Base-by-base conservation (phyloP, 805 yeast genomes). In the Candida mattraensis region DNA sequence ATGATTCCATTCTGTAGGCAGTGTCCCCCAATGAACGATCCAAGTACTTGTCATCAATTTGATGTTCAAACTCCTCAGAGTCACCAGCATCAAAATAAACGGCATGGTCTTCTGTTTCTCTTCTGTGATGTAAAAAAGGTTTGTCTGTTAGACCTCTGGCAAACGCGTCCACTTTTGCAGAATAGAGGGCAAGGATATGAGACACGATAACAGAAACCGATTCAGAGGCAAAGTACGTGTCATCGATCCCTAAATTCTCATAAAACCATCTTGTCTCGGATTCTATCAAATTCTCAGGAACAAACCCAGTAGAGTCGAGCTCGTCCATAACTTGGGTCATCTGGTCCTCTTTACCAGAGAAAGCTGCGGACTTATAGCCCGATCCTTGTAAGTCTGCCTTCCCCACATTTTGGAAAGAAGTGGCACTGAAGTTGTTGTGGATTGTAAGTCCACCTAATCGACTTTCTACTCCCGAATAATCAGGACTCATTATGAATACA, bases 181-280 rank as follows among this genome's bases (percentile, higher is more conserved):
- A 86, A 63, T 91, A 91, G 36, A 91, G 70, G 7, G 96, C 84
- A 54, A 84, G 84, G 50, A 91, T 86, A 55, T 89, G 88, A 36
- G 82, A 75, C 12, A 86, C 89, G 48, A 91, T 84, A 42, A 82
- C 85, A 35, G 74, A 78, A 10, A 89, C 83, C 5, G 85, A 68
- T 56, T 91, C 96, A 45, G 83, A 78, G 27, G 93, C 93, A 58
- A 91, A 89, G 63, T 85, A 91, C 19, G 87, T 82, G 56, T 88
- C 96, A 56, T 89, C 96, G 41, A 91, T 87, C 18, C 96, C 96
- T 47, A 91, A 71, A 25, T 76, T 64, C 39, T 83, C 78, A 67
- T 93, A 93, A 60, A 91, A 89, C 94, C 96, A 88, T 41, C 71
- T 75, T 6, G 91, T 81, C 64, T 91, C 98, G 37, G 74, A 69